phyloP scores from a whole-genome alignment of 768 basidiomycete genomes.

The Xerocomellus intermedius region DNA sequence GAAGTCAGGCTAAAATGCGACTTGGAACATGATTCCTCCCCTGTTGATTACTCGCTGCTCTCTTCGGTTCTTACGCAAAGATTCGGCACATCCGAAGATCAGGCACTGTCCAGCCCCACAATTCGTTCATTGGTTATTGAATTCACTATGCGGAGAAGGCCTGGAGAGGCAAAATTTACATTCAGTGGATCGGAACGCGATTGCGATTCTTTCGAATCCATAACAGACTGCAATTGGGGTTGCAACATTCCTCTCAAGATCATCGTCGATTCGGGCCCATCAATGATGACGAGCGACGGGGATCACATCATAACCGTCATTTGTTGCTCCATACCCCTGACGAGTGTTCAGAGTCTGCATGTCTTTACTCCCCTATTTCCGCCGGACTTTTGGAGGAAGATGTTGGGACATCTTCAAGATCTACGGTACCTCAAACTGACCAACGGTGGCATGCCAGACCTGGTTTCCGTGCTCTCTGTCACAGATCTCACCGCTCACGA shows the following conservation, averaged over 20 bases:
- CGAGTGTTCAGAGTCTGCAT: background rate
- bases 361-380: background rate
- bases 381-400: background rate
- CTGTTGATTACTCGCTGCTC: background rate
- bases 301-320: background rate
- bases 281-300: no score
- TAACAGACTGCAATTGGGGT: background rate
- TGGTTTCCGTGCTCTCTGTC: no score
- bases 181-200: no score
- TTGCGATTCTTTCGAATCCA: background rate
- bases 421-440: background rate
- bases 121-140: no score
- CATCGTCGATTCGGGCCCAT: background rate
- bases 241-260: background rate
- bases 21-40: no score
- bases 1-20: no score
- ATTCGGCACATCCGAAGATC: background rate
- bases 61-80: background rate
- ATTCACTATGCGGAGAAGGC: no score
- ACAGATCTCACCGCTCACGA: no score
- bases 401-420: background rate
- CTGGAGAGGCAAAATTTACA: no score
- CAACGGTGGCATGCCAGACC: background rate
- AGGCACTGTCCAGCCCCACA: no score
- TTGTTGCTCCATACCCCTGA: conserved; percentile 1